Evolutionary conservation across 257 asterid species (phyloP).

Genomic region (Paraleonurus japonicus): DNA sequence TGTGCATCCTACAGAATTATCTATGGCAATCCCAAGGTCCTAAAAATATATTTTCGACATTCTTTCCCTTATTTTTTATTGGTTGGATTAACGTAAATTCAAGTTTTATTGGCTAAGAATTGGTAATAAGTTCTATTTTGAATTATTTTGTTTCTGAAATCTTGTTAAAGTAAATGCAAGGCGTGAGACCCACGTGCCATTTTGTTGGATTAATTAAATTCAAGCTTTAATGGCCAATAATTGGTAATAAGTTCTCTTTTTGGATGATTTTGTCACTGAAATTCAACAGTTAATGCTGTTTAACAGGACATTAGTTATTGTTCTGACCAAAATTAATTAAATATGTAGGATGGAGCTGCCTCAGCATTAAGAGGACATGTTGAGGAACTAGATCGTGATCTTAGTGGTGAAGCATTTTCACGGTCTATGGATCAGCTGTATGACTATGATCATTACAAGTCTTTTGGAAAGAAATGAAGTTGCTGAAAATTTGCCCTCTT

Average conservation of each 20-base stretch:
- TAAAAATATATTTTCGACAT: too few species aligned
- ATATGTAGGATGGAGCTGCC: conserved; percentile 81
- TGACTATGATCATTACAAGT: conserved; percentile 77
- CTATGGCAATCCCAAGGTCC: too few species aligned
- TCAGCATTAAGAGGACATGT: too few species aligned
- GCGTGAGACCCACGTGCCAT: too few species aligned
- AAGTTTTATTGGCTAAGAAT: too few species aligned
- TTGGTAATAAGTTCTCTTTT: too few species aligned
- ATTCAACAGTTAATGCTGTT: background rate
- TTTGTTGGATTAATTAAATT: too few species aligned
- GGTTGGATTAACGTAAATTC: background rate
- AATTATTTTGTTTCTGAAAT: too few species aligned
- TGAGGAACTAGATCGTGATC: conserved; percentile 91
- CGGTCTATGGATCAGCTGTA: conserved; percentile 90
- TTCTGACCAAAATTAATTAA: conserved; percentile 15
- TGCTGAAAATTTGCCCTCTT: too few species aligned
- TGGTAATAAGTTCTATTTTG: too few species aligned
- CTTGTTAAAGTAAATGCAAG: background rate
- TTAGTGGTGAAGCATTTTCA: conserved; percentile 74
- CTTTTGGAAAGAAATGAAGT: conserved; percentile 87
- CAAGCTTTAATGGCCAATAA: background rate
- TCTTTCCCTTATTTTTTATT: too few species aligned
- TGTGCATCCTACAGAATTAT: background rate
- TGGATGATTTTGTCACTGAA: background rate
- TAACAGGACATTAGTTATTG: background rate